phyloP scores from a whole-genome alignment of 2,329 filamentous ascomycete genomes.

The Aureobasidium sp. region DNA sequence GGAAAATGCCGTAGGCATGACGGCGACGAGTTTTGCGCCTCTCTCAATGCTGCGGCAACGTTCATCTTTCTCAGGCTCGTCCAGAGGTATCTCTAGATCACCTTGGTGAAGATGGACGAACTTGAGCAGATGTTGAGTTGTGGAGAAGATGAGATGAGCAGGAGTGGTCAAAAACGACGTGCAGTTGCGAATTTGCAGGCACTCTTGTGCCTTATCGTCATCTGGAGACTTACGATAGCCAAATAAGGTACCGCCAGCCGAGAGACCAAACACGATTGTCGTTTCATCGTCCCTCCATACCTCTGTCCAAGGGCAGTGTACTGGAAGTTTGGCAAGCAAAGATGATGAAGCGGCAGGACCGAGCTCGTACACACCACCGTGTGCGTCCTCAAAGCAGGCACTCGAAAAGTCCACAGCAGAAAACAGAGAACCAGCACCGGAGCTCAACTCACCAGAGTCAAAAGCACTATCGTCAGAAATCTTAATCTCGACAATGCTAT shows the following conservation, averaged over 20 bases:
- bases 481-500: not conserved
- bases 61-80: slow-evolving; percentile 88
- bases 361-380: slow-evolving; percentile 13
- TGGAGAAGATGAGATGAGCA: slow-evolving; percentile 83
- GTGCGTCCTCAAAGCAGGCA: slow-evolving; percentile 18
- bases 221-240: slow-evolving; percentile 32
- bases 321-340: slow-evolving; percentile 16
- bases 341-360: not conserved
- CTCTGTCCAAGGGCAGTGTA: slow-evolving; percentile 20
- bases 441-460: not conserved
- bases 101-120: slow-evolving; percentile 70
- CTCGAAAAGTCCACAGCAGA: slow-evolving; percentile 14
- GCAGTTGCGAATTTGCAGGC: slow-evolving; percentile 71
- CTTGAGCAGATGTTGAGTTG: slow-evolving; percentile 84
- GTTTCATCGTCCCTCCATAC: slow-evolving; percentile 29
- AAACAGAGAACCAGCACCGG: not conserved
- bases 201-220: slow-evolving; percentile 44
- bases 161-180: slow-evolving; percentile 82
- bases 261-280: slow-evolving; percentile 53
- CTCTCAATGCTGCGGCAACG: slow-evolving; percentile 86
- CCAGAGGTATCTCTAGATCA: slow-evolving; percentile 70
- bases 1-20: slow-evolving; percentile 79
- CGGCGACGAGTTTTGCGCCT: slow-evolving; percentile 76
- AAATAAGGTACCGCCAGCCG: slow-evolving; percentile 68
- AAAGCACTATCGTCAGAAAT: not conserved